Base-by-base conservation (phyloP, 768 basidiomycete species). In the Myochromella boudieri region DNA sequence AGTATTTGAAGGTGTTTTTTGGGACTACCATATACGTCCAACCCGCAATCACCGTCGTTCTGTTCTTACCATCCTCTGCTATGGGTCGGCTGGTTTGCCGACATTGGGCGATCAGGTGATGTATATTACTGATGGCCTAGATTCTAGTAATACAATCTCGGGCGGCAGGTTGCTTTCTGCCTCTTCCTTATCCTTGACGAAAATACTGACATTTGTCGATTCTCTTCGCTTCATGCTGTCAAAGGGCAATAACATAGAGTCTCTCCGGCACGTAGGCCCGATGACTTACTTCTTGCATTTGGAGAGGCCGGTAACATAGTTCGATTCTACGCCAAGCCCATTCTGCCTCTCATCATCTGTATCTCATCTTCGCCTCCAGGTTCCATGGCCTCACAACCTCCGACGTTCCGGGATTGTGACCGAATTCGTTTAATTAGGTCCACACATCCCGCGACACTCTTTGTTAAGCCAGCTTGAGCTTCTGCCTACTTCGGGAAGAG, bases 401-500 rank as follows among this genome's bases (percentile, higher is more conserved):
- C 49, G 53, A 50, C 26, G 14, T 18, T 41, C 36, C 49, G 50
- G 50, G 44, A 48, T 48, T 37, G 36, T 47, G 27, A 38, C 47
- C 46, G 46, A 47, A 37, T 46, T 54, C 49, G 28, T 50, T 44
- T 43, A 44, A 17, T 29, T 38, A 54, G 27, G 44, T 17, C 46
- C 25, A 39, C 31, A 28, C 54, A 42, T 48, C 48, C 54, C 54
- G 54, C 54, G 47, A 55, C 49, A 49, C 47, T 55, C 46, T 40
- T 42, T 38, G 47, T 49, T 11, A 29, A 3, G 31, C 33, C 49
- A 50, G 44, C 48, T 46, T 52, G 46, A 25, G 36, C 34, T 48
- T 40, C 17, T 46, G 17, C 14, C 29, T 39, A 26, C 38, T 38
- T 48, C 33, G 42, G 29, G 28, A 28, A 25, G 38, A 40, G n/a